A percentile compares a stretch with the other conserved stretches of the same genome.
These are phyloP conservation scores for Phytophthora ramorum DNA, from an alignment of 352 stramenopile species.

Conservation along the genomic window DNA sequence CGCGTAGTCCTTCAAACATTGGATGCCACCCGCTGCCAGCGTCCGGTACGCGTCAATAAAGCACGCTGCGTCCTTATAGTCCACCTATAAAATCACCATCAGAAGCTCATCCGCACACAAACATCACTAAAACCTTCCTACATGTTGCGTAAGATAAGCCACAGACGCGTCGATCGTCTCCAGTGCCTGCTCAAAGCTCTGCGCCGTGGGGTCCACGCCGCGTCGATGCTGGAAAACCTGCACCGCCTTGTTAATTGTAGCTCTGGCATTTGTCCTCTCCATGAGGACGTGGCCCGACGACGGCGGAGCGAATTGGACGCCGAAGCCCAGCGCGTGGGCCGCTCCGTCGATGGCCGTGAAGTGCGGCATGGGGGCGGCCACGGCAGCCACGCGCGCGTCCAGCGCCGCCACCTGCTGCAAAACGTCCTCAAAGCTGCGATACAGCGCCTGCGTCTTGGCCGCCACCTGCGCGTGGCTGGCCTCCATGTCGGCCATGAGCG, in stretches of 20 bases:
- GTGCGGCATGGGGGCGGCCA: conserved; percentile 73
- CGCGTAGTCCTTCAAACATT: conserved; percentile 77
- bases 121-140: conserved; percentile 32
- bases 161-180: conserved; percentile 75
- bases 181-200: conserved; percentile 62
- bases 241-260: conserved; percentile 44
- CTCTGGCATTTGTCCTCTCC: conserved; percentile 11
- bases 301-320: conserved; percentile 68
- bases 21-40: conserved; percentile 66
- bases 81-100: conserved; percentile 43
- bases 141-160: conserved; percentile 71
- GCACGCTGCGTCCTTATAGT: conserved; percentile 74
- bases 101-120: conserved; percentile 1
- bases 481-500: conserved; percentile 83
- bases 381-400: conserved; percentile 62
- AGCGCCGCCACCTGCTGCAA: conserved; percentile 70
- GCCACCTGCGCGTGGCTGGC: conserved; percentile 79
- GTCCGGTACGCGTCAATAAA: conserved; percentile 80
- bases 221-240: conserved; percentile 84
- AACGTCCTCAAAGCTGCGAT: conserved; percentile 78
- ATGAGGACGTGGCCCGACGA: conserved; percentile 21
- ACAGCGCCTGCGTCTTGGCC: conserved; percentile 76
- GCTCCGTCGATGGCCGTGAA: conserved; percentile 72
- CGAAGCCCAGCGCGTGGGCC: conserved; percentile 67
- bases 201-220: conserved; percentile 75